Percentiles rank a stretch among this genome's conserved stretches.
Evolutionary conservation across 2,329 filamentous ascomycete species (phyloP).

Genomic region (Ramularia endophylla): DNA sequence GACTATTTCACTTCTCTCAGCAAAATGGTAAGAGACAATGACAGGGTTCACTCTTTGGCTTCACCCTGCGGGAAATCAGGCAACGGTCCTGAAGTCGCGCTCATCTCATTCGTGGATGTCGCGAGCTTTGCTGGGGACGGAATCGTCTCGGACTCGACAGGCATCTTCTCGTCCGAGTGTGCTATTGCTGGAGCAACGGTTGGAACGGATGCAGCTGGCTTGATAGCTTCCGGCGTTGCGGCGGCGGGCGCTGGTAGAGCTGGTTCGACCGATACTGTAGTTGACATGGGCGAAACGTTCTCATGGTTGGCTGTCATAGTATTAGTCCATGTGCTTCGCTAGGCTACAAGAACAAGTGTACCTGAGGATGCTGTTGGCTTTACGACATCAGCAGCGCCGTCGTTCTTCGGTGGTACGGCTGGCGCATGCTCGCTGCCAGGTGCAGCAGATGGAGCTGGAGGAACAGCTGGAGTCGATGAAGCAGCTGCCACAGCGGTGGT

Average conservation of each 20-base stretch:
- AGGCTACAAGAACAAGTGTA: background rate
- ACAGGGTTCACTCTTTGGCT: background rate
- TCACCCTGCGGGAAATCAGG: conserved; percentile 16
- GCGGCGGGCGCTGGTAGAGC: background rate
- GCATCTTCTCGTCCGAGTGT: conserved; percentile 7
- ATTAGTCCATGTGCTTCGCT: background rate
- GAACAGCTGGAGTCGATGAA: conserved; percentile 1
- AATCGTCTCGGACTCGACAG: conserved; percentile 5
- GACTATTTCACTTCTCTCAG: conserved; percentile 4
- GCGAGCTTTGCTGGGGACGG: conserved; percentile 2
- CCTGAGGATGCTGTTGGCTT: conserved; percentile 1
- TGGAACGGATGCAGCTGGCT: background rate
- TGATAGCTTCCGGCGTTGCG: conserved; percentile 4
- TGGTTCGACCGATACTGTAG: background rate
- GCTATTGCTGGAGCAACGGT: conserved; percentile 1
- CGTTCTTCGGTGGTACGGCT: conserved; percentile 17
- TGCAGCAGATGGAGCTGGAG: conserved; percentile 7
- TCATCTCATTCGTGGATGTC: conserved; percentile 15
- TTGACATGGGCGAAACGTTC: background rate
- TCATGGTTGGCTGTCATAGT: background rate
- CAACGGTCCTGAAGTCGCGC: conserved; percentile 20
- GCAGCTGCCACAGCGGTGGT: conserved; percentile 1
- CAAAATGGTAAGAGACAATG: background rate
- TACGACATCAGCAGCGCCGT: background rate
- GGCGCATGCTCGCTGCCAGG: conserved; percentile 11